A percentile compares a stretch with the other conserved stretches of the same genome.
Conservation (phyloP, 225 moss, liverwort and hornwort species). For the Sphagnum contortum region DNA sequence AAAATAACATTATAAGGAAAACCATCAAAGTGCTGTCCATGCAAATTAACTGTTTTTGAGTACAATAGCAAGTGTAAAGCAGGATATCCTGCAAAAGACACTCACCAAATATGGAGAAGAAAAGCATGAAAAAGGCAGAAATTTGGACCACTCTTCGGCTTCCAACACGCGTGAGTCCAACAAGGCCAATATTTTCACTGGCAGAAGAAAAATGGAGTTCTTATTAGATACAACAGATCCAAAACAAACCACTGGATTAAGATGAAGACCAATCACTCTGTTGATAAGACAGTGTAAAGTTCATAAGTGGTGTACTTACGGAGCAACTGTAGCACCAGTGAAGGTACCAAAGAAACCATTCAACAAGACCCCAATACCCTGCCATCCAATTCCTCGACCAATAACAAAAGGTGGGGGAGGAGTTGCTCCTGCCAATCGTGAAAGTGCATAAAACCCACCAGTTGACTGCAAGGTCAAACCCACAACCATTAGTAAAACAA, state of each 20-base stretch:
- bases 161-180: slow-evolving; percentile 76
- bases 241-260: background rate
- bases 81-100: too few species aligned
- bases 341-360: slow-evolving; percentile 68
- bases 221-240: background rate
- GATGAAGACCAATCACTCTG: too few species aligned
- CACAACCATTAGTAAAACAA: background rate
- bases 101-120: slow-evolving; percentile 55
- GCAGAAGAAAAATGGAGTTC: too few species aligned
- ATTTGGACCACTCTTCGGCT: slow-evolving; percentile 63
- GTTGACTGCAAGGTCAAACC: slow-evolving; percentile 50
- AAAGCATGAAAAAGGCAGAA: slow-evolving; percentile 49
- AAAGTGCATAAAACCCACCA: slow-evolving; percentile 76
- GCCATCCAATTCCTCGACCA: slow-evolving; percentile 89
- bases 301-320: slow-evolving; percentile 22
- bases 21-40: too few species aligned
- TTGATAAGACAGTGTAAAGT: background rate
- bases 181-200: slow-evolving; percentile 81
- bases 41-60: too few species aligned
- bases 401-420: slow-evolving; percentile 89
- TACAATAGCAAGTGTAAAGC: too few species aligned
- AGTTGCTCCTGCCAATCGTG: slow-evolving; percentile 82
- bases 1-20: too few species aligned
- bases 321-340: slow-evolving; percentile 66
- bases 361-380: slow-evolving; percentile 70